These are phyloP conservation scores for Penicillium sp. DNA, from an alignment of 2,329 filamentous ascomycete species.

Conservation along the genomic window DNA sequence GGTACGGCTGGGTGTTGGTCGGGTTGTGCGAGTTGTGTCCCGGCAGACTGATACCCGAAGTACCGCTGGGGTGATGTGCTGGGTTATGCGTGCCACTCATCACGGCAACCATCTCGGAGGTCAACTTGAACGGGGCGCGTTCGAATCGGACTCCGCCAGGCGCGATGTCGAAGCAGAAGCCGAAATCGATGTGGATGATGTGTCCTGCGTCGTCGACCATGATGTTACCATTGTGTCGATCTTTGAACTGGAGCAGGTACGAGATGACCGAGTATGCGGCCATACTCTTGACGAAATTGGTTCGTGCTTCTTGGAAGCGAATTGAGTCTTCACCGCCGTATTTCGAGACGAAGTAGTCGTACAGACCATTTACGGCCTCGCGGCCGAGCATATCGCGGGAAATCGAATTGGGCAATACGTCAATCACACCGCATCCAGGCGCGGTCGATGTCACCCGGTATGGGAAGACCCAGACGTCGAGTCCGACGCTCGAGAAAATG, in stretches of 20 bases:
- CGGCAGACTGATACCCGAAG: conserved; percentile 32
- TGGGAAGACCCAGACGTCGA: conserved; percentile 96
- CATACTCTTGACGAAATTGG: conserved; percentile 99
- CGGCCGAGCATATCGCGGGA: conserved; percentile 98
- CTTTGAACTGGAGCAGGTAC: conserved; percentile 97
- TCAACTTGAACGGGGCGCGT: conserved; percentile 97
- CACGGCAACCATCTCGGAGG: conserved; percentile 96
- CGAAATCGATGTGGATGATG: conserved; percentile 98
- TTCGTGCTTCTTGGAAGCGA: conserved; percentile 90
- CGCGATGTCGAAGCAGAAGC: conserved; percentile 99
- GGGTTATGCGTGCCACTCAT: conserved; percentile 75
- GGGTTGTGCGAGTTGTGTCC: conserved; percentile 42
- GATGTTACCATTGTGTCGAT: conserved; percentile 98
- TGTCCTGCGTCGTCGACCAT: conserved; percentile 98
- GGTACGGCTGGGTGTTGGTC: conserved; percentile 83
- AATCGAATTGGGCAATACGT: conserved; percentile 96
- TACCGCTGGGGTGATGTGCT: conserved; percentile 30
- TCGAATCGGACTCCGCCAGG: conserved; percentile 97
- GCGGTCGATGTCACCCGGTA: conserved; percentile 97
- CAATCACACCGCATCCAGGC: conserved; percentile 95
- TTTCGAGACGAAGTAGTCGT: conserved; percentile 97
- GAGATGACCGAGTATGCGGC: conserved; percentile 97
- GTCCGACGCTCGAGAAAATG: conserved; percentile 91
- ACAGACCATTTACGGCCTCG: conserved; percentile 95
- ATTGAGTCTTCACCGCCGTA: conserved; percentile 97